phyloP scores from a whole-genome alignment of 2,329 filamentous ascomycete species.

The Colletotrichum brevisporum region DNA sequence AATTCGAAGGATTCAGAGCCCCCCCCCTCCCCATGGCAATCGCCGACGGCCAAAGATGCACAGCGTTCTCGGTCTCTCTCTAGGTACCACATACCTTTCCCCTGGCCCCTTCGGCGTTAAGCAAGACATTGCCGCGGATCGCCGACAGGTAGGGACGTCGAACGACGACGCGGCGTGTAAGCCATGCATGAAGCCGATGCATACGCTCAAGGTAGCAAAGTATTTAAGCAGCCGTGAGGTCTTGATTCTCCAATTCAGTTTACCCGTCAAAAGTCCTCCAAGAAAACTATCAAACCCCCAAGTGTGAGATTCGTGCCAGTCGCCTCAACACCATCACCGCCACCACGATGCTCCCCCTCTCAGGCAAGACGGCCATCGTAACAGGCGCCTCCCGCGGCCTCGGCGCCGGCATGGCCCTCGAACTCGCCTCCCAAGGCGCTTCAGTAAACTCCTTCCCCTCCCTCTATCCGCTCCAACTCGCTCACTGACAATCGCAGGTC shows the following conservation, averaged over 20 bases:
- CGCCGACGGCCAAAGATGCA: background rate
- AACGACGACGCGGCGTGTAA: background rate
- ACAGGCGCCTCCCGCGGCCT: conserved; percentile 46
- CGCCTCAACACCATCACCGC: background rate
- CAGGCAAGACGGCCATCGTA: conserved; percentile 44
- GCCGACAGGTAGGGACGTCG: background rate
- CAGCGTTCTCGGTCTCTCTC: too few species aligned
- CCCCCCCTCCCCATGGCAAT: background rate
- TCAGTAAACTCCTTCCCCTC: conserved; percentile 32
- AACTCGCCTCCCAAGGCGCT: conserved; percentile 44
- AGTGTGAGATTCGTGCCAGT: background rate
- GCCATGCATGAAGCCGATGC: background rate
- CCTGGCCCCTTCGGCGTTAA: conserved; percentile 3
- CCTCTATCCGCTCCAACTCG: background rate
- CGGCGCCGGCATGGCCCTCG: conserved; percentile 43
- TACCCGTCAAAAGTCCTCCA: background rate
- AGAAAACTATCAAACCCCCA: background rate
- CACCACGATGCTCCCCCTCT: conserved; percentile 8
- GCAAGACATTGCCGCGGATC: background rate
- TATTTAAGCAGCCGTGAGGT: background rate
- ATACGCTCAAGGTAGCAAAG: background rate
- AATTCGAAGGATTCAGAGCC: background rate
- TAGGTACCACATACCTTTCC: background rate
- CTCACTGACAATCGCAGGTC: conserved; percentile 32
- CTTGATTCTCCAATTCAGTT: background rate